Base-by-base conservation (phyloP, 2,329 filamentous ascomycete genomes). In the Mycocentrospora acerina region DNA sequence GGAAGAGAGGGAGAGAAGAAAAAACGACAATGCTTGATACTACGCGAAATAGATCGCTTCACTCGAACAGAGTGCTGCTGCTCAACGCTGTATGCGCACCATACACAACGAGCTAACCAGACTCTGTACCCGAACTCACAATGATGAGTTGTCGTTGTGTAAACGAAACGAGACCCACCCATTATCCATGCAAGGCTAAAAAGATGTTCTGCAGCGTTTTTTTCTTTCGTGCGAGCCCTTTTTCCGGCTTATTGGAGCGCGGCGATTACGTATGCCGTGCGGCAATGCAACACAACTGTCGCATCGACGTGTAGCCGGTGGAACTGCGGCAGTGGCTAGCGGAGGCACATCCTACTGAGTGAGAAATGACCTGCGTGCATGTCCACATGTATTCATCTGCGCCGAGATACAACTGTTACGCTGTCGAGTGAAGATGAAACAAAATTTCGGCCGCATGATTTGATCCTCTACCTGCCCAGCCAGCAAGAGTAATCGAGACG, bases 401-500 rank as follows among this genome's bases (percentile, higher is more conserved):
- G n/a, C n/a, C n/a, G n/a, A n/a, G n/a, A n/a, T n/a, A n/a, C n/a
- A n/a, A n/a, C n/a, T n/a, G n/a, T n/a, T n/a, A n/a, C n/a, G n/a
- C n/a, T n/a, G n/a, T n/a, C n/a, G n/a, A n/a, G n/a, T n/a, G n/a
- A n/a, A n/a, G n/a, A n/a, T n/a, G n/a, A n/a, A n/a, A n/a, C n/a
- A n/a, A n/a, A n/a, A n/a, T n/a, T n/a, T n/a, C n/a, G n/a, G n/a
- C n/a, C n/a, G n/a, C n/a, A n/a, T n/a, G n/a, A 18, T 26, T 4
- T 29, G 15, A 24, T 32, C 24, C n/a, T 44, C 36, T 24, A 26
- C 4, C 7, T 14, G n/a, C 14, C 16, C 24, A 9, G 15, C 34
- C 28, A 26, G 15, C 12, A n/a, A n/a, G 8, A 29, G 28, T 10
- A 25, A 41, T 48, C 54, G 50, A 59, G 54, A 55, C 55, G 39